Evolutionary conservation across 2,329 filamentous ascomycete genomes (phyloP).

Genomic region (Aspergillus sp.): DNA sequence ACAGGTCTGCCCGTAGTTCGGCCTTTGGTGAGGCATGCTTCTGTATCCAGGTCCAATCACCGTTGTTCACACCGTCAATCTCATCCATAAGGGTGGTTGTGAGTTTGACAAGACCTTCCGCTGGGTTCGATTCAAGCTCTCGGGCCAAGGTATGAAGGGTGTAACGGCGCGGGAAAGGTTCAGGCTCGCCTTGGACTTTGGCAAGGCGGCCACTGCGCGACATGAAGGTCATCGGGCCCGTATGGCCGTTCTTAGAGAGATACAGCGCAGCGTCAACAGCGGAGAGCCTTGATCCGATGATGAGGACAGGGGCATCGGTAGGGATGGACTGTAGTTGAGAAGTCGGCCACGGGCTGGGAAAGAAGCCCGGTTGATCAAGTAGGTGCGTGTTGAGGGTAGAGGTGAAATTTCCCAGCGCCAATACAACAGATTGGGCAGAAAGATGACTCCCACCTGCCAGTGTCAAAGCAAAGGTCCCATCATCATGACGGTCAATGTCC

Average conservation of each 20-base stretch:
- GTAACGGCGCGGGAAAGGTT: constrained; percentile 11
- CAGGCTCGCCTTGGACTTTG: constrained; percentile 12
- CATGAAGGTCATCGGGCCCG: constrained; percentile 15
- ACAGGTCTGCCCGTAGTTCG: constrained; percentile 6
- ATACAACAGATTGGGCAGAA: constrained; percentile 2
- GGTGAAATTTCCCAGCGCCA: constrained; percentile 13
- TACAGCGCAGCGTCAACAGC: constrained; percentile 13
- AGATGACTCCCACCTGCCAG: not conserved
- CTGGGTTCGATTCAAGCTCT: constrained; percentile 1
- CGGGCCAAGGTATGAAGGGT: constrained; percentile 7
- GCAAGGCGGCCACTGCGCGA: constrained; percentile 14
- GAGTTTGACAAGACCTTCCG: constrained; percentile 9
- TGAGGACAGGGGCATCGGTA: constrained; percentile 7
- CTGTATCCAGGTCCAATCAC: constrained; percentile 16
- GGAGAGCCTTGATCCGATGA: constrained; percentile 14
- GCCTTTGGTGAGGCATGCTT: constrained; percentile 6
- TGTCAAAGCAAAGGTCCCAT: constrained; percentile 6
- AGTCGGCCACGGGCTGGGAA: constrained; percentile 16
- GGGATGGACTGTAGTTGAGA: constrained; percentile 9
- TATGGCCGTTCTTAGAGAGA: constrained; percentile 11
- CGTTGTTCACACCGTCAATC: constrained; percentile 4
- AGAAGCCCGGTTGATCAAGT: constrained; percentile 8
- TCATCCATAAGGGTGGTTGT: constrained; percentile 14
- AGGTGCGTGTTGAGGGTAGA: constrained; percentile 9
- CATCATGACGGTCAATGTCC: constrained; percentile 11